These are phyloP conservation scores for Didymella pinodella DNA, from an alignment of 2,329 filamentous ascomycete species.

Conservation along the genomic window DNA sequence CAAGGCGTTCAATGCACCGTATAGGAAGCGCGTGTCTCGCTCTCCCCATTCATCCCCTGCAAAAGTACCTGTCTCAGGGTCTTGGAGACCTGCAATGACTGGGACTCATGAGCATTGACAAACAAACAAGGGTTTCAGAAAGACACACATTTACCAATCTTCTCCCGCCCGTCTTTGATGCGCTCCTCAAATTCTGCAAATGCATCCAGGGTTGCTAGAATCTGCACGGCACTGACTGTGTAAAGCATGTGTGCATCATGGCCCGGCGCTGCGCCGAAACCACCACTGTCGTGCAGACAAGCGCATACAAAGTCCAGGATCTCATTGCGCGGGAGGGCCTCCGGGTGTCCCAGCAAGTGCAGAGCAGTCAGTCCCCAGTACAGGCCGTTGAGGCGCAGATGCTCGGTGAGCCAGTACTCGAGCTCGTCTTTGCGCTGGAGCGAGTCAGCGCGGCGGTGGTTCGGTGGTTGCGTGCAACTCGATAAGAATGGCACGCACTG, in stretches of 20 bases:
- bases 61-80: constrained; percentile 83
- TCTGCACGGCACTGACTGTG: constrained; percentile 93
- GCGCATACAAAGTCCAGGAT: constrained; percentile 93
- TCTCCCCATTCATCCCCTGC: constrained; percentile 97
- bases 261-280: constrained; percentile 91
- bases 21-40: constrained; percentile 92
- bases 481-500: constrained; percentile 61
- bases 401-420: constrained; percentile 97
- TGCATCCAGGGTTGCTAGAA: constrained; percentile 85
- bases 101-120: constrained; percentile 35
- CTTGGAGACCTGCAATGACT: constrained; percentile 85
- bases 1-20: constrained; percentile 86
- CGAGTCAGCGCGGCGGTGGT: constrained; percentile 49
- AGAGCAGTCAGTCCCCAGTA: constrained; percentile 96
- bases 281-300: constrained; percentile 88
- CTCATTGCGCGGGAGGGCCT: constrained; percentile 79
- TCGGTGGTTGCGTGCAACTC: constrained; percentile 28
- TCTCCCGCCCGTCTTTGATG: constrained; percentile 71
- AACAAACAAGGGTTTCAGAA: constrained; percentile 11
- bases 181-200: constrained; percentile 80
- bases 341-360: constrained; percentile 80
- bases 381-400: constrained; percentile 91
- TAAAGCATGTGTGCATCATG: constrained; percentile 97
- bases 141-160: constrained; percentile 79
- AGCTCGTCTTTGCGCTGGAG: constrained; percentile 85